A percentile compares a stretch with the other conserved stretches of the same genome.
Conservation (phyloP, 2,329 filamentous ascomycete species). For the Xylariaceae sp. region DNA sequence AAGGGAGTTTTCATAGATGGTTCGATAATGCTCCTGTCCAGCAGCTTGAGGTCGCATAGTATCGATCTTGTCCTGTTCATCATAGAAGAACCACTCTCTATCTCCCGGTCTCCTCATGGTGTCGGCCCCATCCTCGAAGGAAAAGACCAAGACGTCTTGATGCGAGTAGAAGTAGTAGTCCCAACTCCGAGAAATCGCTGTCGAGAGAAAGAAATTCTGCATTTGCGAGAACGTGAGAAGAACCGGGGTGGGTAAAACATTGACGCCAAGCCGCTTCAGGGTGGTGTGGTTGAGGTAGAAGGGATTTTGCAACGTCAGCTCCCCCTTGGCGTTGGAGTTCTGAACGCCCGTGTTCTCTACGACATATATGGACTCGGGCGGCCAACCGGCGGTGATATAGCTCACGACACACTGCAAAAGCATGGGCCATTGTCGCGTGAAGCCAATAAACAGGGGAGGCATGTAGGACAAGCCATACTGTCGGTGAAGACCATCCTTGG, state of each 20-base stretch:
- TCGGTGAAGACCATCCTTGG: slow-evolving; percentile 31
- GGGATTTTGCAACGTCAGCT: slow-evolving; percentile 41
- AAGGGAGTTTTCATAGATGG: slow-evolving; percentile 31
- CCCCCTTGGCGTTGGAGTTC: slow-evolving; percentile 37
- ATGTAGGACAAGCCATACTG: slow-evolving; percentile 28
- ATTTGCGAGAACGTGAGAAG: slow-evolving; percentile 50
- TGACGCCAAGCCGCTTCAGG: slow-evolving; percentile 32
- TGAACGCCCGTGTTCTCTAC: slow-evolving; percentile 48
- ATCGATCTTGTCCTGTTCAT: slow-evolving; percentile 29
- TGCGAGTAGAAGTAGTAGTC: slow-evolving; percentile 51
- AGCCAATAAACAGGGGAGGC: slow-evolving; percentile 46
- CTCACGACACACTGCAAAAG: slow-evolving; percentile 43
- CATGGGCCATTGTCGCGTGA: slow-evolving; percentile 45
- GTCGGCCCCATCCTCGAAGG: slow-evolving; percentile 34
- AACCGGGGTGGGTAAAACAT: slow-evolving; percentile 45
- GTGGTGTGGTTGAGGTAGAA: slow-evolving; percentile 44
- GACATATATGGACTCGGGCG: slow-evolving; percentile 43
- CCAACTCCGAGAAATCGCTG: slow-evolving; percentile 42
- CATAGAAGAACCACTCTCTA: slow-evolving; percentile 29
- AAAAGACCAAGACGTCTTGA: slow-evolving; percentile 45
- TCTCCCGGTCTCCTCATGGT: slow-evolving; percentile 24
- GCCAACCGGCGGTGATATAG: slow-evolving; percentile 49
- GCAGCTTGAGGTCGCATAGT: slow-evolving; percentile 25
- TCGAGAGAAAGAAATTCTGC: slow-evolving; percentile 50
- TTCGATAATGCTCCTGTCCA: slow-evolving; percentile 27